Conservation (phyloP, 2,329 filamentous ascomycete species). For the Phaeomoniella chlamydospora region DNA sequence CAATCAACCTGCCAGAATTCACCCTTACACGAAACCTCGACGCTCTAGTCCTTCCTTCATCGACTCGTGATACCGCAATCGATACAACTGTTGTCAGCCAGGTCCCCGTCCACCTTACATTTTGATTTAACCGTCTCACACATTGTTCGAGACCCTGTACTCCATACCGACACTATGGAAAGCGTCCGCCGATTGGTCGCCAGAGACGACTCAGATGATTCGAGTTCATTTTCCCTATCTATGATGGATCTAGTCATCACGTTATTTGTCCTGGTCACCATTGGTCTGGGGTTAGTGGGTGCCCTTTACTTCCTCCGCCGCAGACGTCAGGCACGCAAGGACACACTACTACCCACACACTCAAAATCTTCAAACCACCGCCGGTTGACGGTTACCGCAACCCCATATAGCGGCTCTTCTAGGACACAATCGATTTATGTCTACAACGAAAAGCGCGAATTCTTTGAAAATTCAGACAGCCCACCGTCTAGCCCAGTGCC, state of each 20-base stretch:
- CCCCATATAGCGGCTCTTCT: slow-evolving; percentile 31
- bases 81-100: too few relatives aligned
- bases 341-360: slow-evolving; percentile 54
- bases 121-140: too few relatives aligned
- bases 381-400: slow-evolving; percentile 41
- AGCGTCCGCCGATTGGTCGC: slow-evolving; percentile 30
- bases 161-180: slow-evolving; percentile 18
- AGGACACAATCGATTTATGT: slow-evolving; percentile 60
- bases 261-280: slow-evolving; percentile 62
- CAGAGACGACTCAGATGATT: slow-evolving; percentile 29
- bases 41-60: too few relatives aligned
- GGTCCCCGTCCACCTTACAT: too few relatives aligned
- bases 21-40: too few relatives aligned
- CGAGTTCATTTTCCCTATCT: slow-evolving; percentile 38
- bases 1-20: too few relatives aligned
- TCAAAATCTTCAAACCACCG: slow-evolving; percentile 39
- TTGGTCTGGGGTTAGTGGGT: slow-evolving; percentile 54
- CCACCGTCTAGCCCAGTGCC: slow-evolving; percentile 75
- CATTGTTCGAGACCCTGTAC: neutral
- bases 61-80: too few relatives aligned
- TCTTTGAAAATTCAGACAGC: slow-evolving; percentile 60
- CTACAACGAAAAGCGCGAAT: slow-evolving; percentile 64
- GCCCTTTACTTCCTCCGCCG: slow-evolving; percentile 61
- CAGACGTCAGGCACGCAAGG: slow-evolving; percentile 38
- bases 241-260: slow-evolving; percentile 67